These are phyloP conservation scores for Ceratopteris richardii DNA, from an alignment of 75 land plant genomes.

Conservation along the genomic window DNA sequence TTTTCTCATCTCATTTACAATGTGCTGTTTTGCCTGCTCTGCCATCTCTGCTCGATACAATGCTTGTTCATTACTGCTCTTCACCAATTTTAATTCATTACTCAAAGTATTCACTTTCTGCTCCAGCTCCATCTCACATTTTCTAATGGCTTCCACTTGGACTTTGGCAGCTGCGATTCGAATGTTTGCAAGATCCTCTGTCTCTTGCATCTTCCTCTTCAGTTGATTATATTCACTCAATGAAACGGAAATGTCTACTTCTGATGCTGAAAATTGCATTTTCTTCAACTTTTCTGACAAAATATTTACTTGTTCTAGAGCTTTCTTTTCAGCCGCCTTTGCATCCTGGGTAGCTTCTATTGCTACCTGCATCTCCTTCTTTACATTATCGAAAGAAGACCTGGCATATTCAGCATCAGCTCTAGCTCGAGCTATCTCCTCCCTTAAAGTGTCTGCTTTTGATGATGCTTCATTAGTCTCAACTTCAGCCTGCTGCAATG, in stretches of 20 bases:
- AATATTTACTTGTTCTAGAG: conserved; percentile 51
- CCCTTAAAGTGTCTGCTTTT: conserved; percentile 30
- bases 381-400: conserved; percentile 40
- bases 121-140: conserved; percentile 39
- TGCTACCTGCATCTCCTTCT: conserved; percentile 57
- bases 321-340: conserved; percentile 58
- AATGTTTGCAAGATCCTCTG: conserved; percentile 68
- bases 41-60: conserved; percentile 62
- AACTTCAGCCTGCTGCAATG: conserved; percentile 44
- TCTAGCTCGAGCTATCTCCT: conserved; percentile 42
- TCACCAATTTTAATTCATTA: conserved; percentile 31
- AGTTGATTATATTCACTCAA: conserved; percentile 62
- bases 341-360: conserved; percentile 73
- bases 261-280: conserved; percentile 19
- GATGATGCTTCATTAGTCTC: conserved; percentile 61
- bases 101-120: conserved; percentile 41
- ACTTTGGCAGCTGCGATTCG: conserved; percentile 52
- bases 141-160: conserved; percentile 60
- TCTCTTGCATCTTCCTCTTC: conserved; percentile 50
- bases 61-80: conserved; percentile 35
- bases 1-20: conserved; percentile 62
- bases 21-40: conserved; percentile 60
- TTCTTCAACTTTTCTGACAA: conserved; percentile 52
- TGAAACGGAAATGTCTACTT: conserved; percentile 38
- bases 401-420: conserved; percentile 66